Conservation (phyloP, 371 early-diverging fungal genomes). For the Actinomortierella wolfii region DNA sequence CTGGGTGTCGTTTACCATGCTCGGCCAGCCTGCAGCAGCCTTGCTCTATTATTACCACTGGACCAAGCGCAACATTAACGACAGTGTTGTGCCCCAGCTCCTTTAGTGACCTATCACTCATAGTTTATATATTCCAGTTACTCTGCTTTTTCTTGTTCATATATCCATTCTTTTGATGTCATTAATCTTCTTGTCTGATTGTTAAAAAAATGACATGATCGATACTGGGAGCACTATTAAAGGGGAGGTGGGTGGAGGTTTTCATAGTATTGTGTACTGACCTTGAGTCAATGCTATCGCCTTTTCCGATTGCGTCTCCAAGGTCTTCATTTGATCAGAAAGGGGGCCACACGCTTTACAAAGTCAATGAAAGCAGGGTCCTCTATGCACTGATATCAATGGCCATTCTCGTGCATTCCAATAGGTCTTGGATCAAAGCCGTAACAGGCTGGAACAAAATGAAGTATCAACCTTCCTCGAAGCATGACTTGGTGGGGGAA, state of each 20-base stretch:
- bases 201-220: no score
- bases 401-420: no score
- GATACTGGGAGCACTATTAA: no score
- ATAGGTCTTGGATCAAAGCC: no score
- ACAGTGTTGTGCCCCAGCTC: background rate
- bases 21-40: conserved; percentile 86
- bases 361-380: no score
- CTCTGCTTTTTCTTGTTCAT: background rate
- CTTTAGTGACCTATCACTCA: background rate
- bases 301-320: background rate
- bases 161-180: background rate
- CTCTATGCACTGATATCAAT: no score
- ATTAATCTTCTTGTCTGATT: background rate
- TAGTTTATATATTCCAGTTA: background rate
- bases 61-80: conserved; percentile 48
- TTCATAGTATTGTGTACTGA: background rate
- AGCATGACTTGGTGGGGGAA: background rate
- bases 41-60: conserved; percentile 86
- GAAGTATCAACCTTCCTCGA: conserved; percentile 1
- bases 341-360: no score
- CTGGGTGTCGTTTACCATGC: conserved; percentile 86
- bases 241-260: background rate
- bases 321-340: conserved; percentile 22
- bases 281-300: background rate
- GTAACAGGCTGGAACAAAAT: no score